Base-by-base conservation (phyloP, 2,329 filamentous ascomycete genomes). In the Elsinoe arachidis region DNA sequence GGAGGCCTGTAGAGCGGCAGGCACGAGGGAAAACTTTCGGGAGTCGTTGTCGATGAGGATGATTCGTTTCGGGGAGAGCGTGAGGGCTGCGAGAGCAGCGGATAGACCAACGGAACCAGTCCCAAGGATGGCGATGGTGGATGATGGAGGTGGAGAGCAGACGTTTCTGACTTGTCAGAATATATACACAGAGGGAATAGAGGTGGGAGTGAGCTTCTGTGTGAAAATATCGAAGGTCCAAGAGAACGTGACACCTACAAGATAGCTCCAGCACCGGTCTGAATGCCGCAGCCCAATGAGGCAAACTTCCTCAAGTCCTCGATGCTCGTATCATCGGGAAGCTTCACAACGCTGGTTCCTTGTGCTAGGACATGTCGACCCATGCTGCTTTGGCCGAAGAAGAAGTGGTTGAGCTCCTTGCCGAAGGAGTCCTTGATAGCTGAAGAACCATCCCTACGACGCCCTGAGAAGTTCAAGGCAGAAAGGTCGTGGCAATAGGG, bases 331-430 rank as follows among this genome's bases (percentile, higher is more conserved):
- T 65, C 57, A 21, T 55, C 53, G 17, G 60, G 63, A 0, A 57
- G 63, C 11, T 63, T 61, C 5, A 65, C 53, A 3, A 65, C 58
- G 6, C 59, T 62, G 21, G 59, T 61, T 47, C 65, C 62, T 35
- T 65, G 63, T 6, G 63, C 62, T 12, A 66, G 38, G 21, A 60
- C 63, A 26, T 62, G 38, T 10, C 62, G 64, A 10, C 61, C 61
- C 55, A 67, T 65, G 46, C 61, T 63, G 5, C 61, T 63, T 33
- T 65, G 65, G 1, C 65, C 64, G 41, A 66, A 67, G 59, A 65
- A 67, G 35, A 65, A 63, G 26, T 59, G 63, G 15, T 60, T 63
- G 23, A 67, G 62, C 58, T 30, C 30, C 15, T 58, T 58, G 23
- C 58, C 58, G 1, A 49, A 43, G 2, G 58, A 59, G 47, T 60